Percentiles rank a stretch among this genome's conserved stretches.
These are phyloP conservation scores for Geopyxis carbonaria DNA, from an alignment of 495 filamentous ascomycete genomes.

Conservation along the genomic window DNA sequence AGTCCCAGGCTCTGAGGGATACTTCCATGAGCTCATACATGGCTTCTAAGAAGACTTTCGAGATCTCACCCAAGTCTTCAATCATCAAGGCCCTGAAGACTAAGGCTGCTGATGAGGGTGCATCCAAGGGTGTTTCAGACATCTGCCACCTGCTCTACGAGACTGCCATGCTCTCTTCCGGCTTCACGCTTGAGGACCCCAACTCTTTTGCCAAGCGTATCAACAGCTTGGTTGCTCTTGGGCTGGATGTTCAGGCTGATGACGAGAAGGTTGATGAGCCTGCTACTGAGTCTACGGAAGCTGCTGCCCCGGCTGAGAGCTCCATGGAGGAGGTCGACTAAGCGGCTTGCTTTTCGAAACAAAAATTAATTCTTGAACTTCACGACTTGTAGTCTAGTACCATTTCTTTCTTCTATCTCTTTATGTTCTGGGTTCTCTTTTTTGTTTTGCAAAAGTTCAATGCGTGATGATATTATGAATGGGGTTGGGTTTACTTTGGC, in stretches of 20 bases:
- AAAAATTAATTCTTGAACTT: background rate
- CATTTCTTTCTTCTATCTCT: slow-evolving; percentile 2
- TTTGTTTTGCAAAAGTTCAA: slow-evolving; percentile 4
- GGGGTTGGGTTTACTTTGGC: no score
- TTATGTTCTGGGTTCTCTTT: slow-evolving; percentile 2
- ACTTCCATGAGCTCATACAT: slow-evolving; percentile 99
- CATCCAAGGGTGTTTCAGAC: slow-evolving; percentile 94
- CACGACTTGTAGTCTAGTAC: slow-evolving; percentile 4
- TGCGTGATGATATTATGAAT: no score
- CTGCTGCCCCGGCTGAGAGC: slow-evolving; percentile 37
- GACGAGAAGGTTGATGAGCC: slow-evolving; percentile 44
- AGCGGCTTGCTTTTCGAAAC: slow-evolving; percentile 8
- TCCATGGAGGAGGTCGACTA: slow-evolving; percentile 56
- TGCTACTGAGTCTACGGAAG: slow-evolving; percentile 37
- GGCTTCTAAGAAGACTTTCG: slow-evolving; percentile 99
- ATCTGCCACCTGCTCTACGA: slow-evolving; percentile 96
- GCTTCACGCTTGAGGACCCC: slow-evolving; percentile 98
- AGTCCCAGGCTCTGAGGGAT: slow-evolving; percentile 98
- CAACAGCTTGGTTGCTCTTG: slow-evolving; percentile 93
- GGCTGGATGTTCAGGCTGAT: slow-evolving; percentile 90
- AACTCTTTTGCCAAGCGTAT: slow-evolving; percentile 95
- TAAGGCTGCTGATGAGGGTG: slow-evolving; percentile 93
- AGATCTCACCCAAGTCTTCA: slow-evolving; percentile 94
- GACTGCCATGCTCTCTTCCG: slow-evolving; percentile 93
- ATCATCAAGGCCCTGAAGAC: slow-evolving; percentile 98